A percentile compares a stretch with the other conserved stretches of the same genome.
These are phyloP conservation scores for Diaporthe vexans DNA, from an alignment of 2,329 filamentous ascomycete genomes.

Conservation along the genomic window DNA sequence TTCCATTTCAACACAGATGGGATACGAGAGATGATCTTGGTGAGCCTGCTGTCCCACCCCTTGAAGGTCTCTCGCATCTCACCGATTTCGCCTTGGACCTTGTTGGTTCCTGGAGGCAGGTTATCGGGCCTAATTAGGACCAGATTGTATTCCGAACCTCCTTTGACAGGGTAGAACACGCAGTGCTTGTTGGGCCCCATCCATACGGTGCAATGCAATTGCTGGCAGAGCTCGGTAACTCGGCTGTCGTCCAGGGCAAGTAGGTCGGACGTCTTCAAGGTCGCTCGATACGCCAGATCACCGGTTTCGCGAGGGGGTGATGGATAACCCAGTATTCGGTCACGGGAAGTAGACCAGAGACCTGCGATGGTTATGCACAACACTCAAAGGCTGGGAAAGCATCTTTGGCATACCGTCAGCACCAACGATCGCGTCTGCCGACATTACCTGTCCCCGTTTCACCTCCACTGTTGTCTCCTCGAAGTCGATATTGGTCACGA, in stretches of 20 bases:
- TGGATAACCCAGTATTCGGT: slow-evolving; percentile 1
- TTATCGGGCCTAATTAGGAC: neutral
- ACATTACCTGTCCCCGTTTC: slow-evolving; percentile 18
- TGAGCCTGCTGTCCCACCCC: slow-evolving; percentile 31
- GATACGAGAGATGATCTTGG: slow-evolving; percentile 15
- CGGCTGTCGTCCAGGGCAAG: slow-evolving; percentile 22
- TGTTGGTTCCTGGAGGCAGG: neutral
- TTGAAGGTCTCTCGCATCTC: slow-evolving; percentile 36
- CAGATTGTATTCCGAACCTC: neutral
- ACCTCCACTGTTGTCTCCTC: slow-evolving; percentile 30
- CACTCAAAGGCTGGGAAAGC: neutral
- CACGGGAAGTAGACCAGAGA: neutral
- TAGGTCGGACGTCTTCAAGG: slow-evolving; percentile 22
- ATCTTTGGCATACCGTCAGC: slow-evolving; percentile 32
- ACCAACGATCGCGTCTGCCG: slow-evolving; percentile 31
- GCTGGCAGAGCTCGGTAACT: neutral
- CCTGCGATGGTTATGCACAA: slow-evolving; percentile 26
- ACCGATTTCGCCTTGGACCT: slow-evolving; percentile 14
- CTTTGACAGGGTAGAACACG: neutral
- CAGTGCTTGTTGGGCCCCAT: neutral
- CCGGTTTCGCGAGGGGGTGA: slow-evolving; percentile 1
- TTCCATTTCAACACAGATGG: slow-evolving; percentile 13
- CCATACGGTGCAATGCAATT: neutral
- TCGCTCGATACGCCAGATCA: slow-evolving; percentile 16
- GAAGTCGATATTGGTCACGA: slow-evolving; percentile 24